A percentile compares a stretch with the other conserved stretches of the same genome.
Conservation (phyloP, 306 rosid genomes). For the Geum urbanum region DNA sequence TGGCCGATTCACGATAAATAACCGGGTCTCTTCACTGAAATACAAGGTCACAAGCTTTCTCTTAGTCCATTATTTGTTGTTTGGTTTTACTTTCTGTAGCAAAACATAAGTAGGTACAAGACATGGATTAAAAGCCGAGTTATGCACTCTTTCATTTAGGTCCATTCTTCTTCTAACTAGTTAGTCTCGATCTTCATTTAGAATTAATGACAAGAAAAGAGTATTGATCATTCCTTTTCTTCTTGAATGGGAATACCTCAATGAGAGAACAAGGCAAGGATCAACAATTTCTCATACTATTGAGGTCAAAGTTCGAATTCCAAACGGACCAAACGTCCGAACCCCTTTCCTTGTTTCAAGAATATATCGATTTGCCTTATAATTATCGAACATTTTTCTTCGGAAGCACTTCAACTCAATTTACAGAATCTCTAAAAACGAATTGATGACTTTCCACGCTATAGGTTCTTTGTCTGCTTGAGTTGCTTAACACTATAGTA, state of each 20-base stretch:
- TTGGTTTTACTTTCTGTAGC: neutral
- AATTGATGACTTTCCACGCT: neutral
- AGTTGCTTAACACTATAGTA: neutral
- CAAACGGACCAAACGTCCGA: neutral
- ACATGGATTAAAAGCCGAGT: neutral
- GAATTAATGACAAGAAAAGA: neutral
- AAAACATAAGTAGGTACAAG: neutral
- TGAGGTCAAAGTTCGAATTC: neutral
- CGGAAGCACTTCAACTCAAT: neutral
- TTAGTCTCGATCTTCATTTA: too few relatives aligned
- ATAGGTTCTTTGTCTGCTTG: neutral
- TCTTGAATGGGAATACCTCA: neutral
- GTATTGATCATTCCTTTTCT: neutral
- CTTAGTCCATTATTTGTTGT: neutral
- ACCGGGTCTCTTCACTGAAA: neutral
- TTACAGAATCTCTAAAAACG: neutral
- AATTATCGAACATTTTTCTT: neutral
- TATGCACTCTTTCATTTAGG: neutral
- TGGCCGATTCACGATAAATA: too few relatives aligned
- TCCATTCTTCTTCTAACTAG: too few relatives aligned
- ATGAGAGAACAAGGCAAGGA: neutral
- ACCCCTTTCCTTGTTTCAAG: neutral
- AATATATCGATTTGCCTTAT: neutral
- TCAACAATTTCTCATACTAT: neutral
- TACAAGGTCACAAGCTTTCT: neutral